Percentiles rank a stretch among this genome's conserved stretches.
phyloP scores from a whole-genome alignment of 371 early-diverging fungal species.

The Capniomyces stellatus region DNA sequence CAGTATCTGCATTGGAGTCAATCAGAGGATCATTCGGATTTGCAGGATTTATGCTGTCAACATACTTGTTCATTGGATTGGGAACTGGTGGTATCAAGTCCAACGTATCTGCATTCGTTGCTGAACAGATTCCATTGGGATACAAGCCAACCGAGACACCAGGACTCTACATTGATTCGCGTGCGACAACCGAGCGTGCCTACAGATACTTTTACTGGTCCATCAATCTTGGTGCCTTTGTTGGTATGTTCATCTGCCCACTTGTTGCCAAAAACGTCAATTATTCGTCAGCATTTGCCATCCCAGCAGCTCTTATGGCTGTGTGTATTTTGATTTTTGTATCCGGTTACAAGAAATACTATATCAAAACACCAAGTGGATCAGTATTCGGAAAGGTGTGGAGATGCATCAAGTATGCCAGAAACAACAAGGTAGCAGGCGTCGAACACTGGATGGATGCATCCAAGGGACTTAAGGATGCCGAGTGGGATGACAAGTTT shows the following conservation, averaged over 20 bases:
- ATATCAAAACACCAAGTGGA: constrained; percentile 36
- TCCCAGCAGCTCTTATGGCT: not conserved
- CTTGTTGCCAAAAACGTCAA: constrained; percentile 1
- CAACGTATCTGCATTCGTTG: constrained; percentile 51
- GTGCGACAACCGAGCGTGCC: constrained; percentile 35
- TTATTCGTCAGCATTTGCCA: not conserved
- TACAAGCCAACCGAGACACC: constrained; percentile 18
- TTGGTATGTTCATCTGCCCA: constrained; percentile 20
- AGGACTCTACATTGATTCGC: constrained; percentile 37
- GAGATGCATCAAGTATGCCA: not conserved
- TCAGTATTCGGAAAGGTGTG: not conserved
- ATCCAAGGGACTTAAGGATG: constrained; percentile 24
- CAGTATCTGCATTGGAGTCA: constrained; percentile 36
- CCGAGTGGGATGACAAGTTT: constrained; percentile 49
- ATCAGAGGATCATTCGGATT: constrained; percentile 28
- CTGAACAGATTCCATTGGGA: constrained; percentile 38
- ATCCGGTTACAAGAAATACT: constrained; percentile 33
- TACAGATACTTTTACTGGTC: constrained; percentile 71
- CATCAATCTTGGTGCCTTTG: constrained; percentile 58
- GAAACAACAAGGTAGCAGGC: constrained; percentile 7
- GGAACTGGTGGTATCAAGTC: constrained; percentile 87
- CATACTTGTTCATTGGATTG: constrained; percentile 51
- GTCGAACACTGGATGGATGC: constrained; percentile 26
- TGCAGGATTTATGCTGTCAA: constrained; percentile 27
- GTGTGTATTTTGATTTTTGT: constrained; percentile 31